Base-by-base conservation (phyloP, 306 rosid genomes). In the Oemleria cerasiformis region DNA sequence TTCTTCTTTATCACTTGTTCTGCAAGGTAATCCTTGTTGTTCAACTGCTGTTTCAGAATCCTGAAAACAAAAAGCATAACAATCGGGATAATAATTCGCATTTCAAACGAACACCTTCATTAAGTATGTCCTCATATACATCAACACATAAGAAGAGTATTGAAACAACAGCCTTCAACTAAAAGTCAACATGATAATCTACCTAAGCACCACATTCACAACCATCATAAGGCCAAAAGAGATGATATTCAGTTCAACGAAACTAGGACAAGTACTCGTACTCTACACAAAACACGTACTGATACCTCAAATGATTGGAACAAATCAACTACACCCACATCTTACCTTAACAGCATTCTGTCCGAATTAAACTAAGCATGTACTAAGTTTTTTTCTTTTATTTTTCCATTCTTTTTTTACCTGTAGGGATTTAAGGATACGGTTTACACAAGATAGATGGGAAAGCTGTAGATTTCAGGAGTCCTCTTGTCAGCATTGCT, bases 1-100 rank as follows among this genome's bases (percentile, higher is more conserved):
- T 77, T 78, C 90, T 12, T 78, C 80, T 30, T 67, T 86, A 55
- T 83, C 78, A 64, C 73, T 61, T 66, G 17, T n/a, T n/a, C n/a
- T n/a, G n/a, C n/a, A n/a, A n/a, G n/a, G n/a, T n/a, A 3, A 51
- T 61, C 67, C 82, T 39, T 73, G 82, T 75, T 49, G 68, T 19
- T 78, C 68, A 40, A 34, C 73, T 62, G 71, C 58, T 55, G 81
- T 74, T 44, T 82, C 79, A 51, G 45, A 41, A 73, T 78, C 82
- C 98, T 92, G 81, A 75, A 55, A 80, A 74, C 43, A 11, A 45
- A 2, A 17, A 48, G 20, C 20, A 40, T 58, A n/a, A n/a, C n/a
- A 4, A 39, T 59, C 30, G 55, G 63, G 40, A 71, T 41, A 36
- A 73, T 56, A 74, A 20, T 63, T 79, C 72, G 10, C 17, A 49